A percentile compares a stretch with the other conserved stretches of the same genome.
Conservation (phyloP, 2,329 filamentous ascomycete genomes). For the Talaromyces amestolkiae region DNA sequence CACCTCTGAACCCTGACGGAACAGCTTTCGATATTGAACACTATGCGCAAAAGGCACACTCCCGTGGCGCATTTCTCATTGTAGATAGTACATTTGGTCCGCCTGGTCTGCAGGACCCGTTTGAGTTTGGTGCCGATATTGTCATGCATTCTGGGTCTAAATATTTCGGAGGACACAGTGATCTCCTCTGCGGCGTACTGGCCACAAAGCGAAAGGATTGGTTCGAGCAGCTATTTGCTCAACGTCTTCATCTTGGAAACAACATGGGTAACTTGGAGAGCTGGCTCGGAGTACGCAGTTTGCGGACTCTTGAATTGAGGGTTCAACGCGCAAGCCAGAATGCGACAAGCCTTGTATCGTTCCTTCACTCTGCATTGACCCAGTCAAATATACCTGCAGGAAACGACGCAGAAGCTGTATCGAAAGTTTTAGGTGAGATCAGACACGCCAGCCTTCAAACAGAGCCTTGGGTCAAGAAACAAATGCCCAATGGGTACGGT, state of each 20-base stretch:
- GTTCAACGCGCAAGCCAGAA: slow-evolving; percentile 73
- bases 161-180: slow-evolving; percentile 93
- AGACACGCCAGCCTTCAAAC: slow-evolving; percentile 78
- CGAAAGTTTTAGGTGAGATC: slow-evolving; percentile 59
- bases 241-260: slow-evolving; percentile 73
- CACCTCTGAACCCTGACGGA: slow-evolving; percentile 87
- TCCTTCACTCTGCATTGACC: slow-evolving; percentile 59
- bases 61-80: slow-evolving; percentile 69
- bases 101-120: slow-evolving; percentile 83
- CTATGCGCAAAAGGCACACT: slow-evolving; percentile 71
- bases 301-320: slow-evolving; percentile 81
- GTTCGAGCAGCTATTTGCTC: slow-evolving; percentile 60
- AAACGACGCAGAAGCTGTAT: slow-evolving; percentile 48
- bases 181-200: slow-evolving; percentile 85
- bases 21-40: slow-evolving; percentile 69
- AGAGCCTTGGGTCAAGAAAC: slow-evolving; percentile 70
- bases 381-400: slow-evolving; percentile 34
- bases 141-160: slow-evolving; percentile 94
- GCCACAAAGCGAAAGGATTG: slow-evolving; percentile 60
- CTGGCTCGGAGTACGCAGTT: slow-evolving; percentile 83
- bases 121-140: slow-evolving; percentile 74
- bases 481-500: slow-evolving; percentile 90
- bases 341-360: slow-evolving; percentile 67
- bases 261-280: slow-evolving; percentile 89
- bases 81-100: slow-evolving; percentile 93